Conservation (phyloP, 805 yeast genomes). For the Myxozyma geophila region DNA sequence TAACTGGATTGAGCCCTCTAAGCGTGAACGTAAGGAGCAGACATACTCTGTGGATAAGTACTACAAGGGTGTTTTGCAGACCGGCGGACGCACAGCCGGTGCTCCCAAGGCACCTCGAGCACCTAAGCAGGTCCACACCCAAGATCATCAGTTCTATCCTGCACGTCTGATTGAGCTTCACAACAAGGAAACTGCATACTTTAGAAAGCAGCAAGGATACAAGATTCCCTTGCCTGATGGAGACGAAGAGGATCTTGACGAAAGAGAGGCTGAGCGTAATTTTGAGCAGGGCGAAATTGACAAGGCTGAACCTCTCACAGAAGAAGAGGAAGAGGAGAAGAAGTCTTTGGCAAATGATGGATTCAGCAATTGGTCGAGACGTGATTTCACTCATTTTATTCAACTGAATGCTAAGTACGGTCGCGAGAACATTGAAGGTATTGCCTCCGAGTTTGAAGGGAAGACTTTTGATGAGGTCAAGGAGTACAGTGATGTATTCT, state of each 20-base stretch:
- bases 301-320: conserved; percentile 78
- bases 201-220: conserved; percentile 68
- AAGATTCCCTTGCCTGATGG: conserved; percentile 59
- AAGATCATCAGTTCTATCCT: conserved; percentile 91
- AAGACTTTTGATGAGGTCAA: conserved; percentile 80
- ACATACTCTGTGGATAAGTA: conserved; percentile 88
- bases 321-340: conserved; percentile 68
- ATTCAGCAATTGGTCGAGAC: conserved; percentile 79
- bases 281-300: conserved; percentile 74
- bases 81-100: conserved; percentile 62
- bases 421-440: conserved; percentile 68
- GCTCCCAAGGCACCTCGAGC: conserved; percentile 69
- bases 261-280: conserved; percentile 54
- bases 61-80: conserved; percentile 76
- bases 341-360: conserved; percentile 70
- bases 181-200: conserved; percentile 80
- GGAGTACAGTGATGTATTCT: conserved; percentile 77
- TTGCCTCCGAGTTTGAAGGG: conserved; percentile 79
- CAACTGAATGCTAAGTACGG: conserved; percentile 78
- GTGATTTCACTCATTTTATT: conserved; percentile 85
- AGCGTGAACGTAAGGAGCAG: conserved; percentile 57
- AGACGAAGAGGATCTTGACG: conserved; percentile 52
- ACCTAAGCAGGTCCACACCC: conserved; percentile 79
- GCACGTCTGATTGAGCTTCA: conserved; percentile 73
- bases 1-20: conserved; percentile 83